Base-by-base conservation (phyloP, 2,329 filamentous ascomycete genomes). In the Penicillium sp. region DNA sequence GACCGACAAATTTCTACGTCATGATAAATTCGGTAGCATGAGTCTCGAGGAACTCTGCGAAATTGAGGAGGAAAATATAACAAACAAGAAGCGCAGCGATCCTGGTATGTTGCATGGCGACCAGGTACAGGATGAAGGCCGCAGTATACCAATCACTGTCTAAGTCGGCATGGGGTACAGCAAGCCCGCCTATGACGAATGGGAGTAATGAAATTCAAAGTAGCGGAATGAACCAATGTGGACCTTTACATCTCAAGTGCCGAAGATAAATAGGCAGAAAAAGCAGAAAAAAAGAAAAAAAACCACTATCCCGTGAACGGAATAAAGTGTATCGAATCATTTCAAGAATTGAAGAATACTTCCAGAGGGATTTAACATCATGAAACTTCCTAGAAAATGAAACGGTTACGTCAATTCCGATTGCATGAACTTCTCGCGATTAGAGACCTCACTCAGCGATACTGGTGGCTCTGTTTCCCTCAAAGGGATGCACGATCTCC, bases 101-200 rank as follows among this genome's bases (percentile, higher is more conserved):
- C n/a, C n/a, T 23, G 23, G 5, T 23, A 23, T 73, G 73, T 44
- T 78, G 73, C 3, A 79, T 63, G 11, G 77, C 75, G 50, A 79
- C 63, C 4, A 80, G 67, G 57, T 73, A 77, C 0, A 76, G 72
- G 14, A 78, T 73, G 61, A 77, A 78, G 6, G 70, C 73, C 1
- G 68, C 67, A 1, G 74, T 63, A 36, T 66, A 67, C 76, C 76
- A 79, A 64, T 80, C 77, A 57, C 79, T 79, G 61, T 80, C 75
- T 45, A 79, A 60, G 56, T 42, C 42, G 3, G 42, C 30, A 32
- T 58, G 36, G 18, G 30, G 30, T n/a, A 48, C 7, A 5, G 57
- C 53, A 39, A 56, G 9, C 16, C 27, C 35, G 7, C 55, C 50
- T 35, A 56, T 51, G 32, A 57, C 45, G 10, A 59, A 42, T 16